Evolutionary conservation across 768 basidiomycete genomes (phyloP).

Genomic region (Mycena belliarum): DNA sequence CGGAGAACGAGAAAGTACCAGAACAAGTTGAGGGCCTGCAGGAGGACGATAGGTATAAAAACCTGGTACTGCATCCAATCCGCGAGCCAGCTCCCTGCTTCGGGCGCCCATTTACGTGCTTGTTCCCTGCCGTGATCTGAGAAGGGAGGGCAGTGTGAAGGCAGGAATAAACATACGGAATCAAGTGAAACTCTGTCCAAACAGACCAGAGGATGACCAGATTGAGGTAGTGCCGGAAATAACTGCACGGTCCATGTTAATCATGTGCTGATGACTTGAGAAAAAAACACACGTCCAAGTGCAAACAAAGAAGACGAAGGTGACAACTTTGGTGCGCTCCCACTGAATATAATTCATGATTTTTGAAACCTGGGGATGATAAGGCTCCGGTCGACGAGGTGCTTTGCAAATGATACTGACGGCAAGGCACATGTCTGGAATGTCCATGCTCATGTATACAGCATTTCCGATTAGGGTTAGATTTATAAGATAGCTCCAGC

Average conservation of each 20-base stretch:
- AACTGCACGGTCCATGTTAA: conserved; percentile 49
- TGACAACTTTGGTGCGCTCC: conserved; percentile 58
- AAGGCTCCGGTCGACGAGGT: not conserved
- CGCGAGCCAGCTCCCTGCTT: conserved; percentile 67
- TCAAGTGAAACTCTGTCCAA: conserved; percentile 71
- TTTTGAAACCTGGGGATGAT: conserved; percentile 66
- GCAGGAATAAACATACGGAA: conserved; percentile 60
- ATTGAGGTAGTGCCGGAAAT: conserved; percentile 93
- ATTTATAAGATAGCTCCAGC: conserved; percentile 84
- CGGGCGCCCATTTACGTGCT: conserved; percentile 57
- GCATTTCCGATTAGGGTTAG: conserved; percentile 88
- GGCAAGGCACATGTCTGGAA: conserved; percentile 87
- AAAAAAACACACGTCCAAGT: conserved; percentile 75
- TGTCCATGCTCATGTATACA: conserved; percentile 95
- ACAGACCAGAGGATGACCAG: conserved; percentile 85
- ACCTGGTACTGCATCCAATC: conserved; percentile 85
- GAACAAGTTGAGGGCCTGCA: conserved; percentile 88
- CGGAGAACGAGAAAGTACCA: conserved; percentile 89
- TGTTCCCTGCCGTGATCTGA: conserved; percentile 43
- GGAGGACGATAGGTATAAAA: conserved; percentile 67
- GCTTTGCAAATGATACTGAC: conserved; percentile 43
- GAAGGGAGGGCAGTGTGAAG: not conserved
- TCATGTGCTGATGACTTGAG: not conserved
- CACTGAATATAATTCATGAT: conserved; percentile 83
- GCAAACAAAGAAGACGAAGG: conserved; percentile 65